phyloP scores from a whole-genome alignment of 2,329 filamentous ascomycete species.

The Talaromyces pinophilus region DNA sequence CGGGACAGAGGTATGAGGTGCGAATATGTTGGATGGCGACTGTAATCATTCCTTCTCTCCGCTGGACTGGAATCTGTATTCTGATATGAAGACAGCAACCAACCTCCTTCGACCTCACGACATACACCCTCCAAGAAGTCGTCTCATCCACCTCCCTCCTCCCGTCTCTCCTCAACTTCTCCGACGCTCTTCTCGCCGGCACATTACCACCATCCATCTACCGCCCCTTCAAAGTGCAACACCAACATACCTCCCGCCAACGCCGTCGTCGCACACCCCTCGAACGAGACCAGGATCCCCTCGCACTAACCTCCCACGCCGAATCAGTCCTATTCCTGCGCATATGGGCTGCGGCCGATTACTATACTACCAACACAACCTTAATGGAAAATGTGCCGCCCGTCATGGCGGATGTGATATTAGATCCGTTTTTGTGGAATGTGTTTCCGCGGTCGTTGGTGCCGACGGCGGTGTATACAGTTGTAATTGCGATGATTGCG shows the following conservation, averaged over 20 bases:
- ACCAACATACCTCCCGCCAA: slow-evolving; percentile 16
- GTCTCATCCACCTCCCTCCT: slow-evolving; percentile 65
- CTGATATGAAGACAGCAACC: slow-evolving; percentile 66
- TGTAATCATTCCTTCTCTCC: slow-evolving; percentile 52
- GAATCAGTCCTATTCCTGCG: slow-evolving; percentile 69
- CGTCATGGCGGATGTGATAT: slow-evolving; percentile 75
- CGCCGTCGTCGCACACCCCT: slow-evolving; percentile 19
- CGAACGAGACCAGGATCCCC: slow-evolving; percentile 1
- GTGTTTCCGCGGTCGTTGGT: slow-evolving; percentile 75
- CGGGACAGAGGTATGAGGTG: slow-evolving; percentile 80
- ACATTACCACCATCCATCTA: background rate
- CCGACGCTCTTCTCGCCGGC: slow-evolving; percentile 51
- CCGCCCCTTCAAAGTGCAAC: slow-evolving; percentile 28
- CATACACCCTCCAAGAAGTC: slow-evolving; percentile 62
- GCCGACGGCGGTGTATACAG: slow-evolving; percentile 69
- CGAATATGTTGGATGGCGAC: slow-evolving; percentile 92
- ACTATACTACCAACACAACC: slow-evolving; percentile 70
- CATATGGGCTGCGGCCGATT: slow-evolving; percentile 77
- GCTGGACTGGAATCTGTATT: background rate
- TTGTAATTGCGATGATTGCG: slow-evolving; percentile 58
- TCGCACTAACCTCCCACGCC: slow-evolving; percentile 16
- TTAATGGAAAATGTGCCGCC: slow-evolving; percentile 75
- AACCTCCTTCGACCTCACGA: slow-evolving; percentile 71
- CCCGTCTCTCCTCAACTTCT: slow-evolving; percentile 65
- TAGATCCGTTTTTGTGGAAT: slow-evolving; percentile 83